These are phyloP conservation scores for Camelina neglecta DNA, from an alignment of 345 rosid genomes.

Conservation along the genomic window DNA sequence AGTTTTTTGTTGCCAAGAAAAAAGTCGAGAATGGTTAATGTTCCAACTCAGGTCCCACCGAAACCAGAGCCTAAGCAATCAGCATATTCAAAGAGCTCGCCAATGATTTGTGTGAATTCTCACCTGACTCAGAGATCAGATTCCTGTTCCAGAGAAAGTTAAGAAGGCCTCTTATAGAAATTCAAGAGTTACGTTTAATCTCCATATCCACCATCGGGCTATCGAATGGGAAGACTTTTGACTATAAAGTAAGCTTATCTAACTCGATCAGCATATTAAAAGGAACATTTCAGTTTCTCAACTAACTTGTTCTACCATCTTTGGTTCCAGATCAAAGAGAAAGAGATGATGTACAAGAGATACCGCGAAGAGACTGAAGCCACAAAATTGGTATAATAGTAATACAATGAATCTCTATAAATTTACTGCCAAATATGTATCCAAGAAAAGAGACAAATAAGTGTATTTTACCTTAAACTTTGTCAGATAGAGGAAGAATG, in stretches of 20 bases:
- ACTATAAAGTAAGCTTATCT: not conserved
- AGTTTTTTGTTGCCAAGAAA: not conserved
- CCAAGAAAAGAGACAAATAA: not conserved
- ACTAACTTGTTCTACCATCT: conserved; percentile 16
- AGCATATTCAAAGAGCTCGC: not conserved
- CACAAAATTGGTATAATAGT: conserved; percentile 59
- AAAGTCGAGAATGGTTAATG: not conserved
- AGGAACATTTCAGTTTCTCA: not conserved
- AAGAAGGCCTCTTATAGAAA: conserved; percentile 71
- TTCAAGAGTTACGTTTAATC: conserved; percentile 54
- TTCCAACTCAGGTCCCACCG: conserved; percentile 59
- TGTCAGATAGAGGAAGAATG: conserved; percentile 77
- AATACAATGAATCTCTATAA: not conserved
- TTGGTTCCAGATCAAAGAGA: conserved; percentile 70
- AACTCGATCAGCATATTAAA: not conserved
- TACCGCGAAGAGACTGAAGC: conserved; percentile 76
- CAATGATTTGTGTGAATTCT: not conserved
- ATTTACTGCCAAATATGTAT: conserved; percentile 7
- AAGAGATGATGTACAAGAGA: conserved; percentile 73
- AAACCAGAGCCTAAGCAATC: conserved; percentile 73
- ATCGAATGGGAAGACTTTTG: conserved; percentile 51
- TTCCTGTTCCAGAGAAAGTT: conserved; percentile 67
- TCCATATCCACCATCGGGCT: conserved; percentile 59
- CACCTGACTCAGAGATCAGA: conserved; percentile 58
- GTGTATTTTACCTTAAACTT: conserved; percentile 8